Evolutionary conservation across 345 rosid species (phyloP).

Genomic region (Salix purpurea): DNA sequence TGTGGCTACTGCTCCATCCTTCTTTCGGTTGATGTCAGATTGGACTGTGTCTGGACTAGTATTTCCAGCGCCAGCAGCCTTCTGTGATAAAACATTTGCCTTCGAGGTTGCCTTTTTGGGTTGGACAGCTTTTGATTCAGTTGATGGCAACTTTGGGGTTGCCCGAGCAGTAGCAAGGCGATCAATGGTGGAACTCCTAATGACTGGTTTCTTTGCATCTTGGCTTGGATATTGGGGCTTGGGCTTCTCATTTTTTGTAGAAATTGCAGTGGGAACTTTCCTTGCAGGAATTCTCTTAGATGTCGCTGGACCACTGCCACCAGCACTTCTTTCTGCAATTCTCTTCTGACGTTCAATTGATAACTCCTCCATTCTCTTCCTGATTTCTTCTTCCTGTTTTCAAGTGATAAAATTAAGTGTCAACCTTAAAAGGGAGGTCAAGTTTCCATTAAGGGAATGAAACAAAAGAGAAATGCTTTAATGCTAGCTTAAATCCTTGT

Average conservation of each 20-base stretch:
- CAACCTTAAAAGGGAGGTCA: neutral
- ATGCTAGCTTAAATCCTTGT: conserved; percentile 3
- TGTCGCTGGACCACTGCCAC: conserved; percentile 29
- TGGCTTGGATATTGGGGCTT: conserved; percentile 29
- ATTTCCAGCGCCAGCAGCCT: conserved; percentile 26
- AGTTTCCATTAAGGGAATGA: neutral
- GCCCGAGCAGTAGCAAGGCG: conserved; percentile 71
- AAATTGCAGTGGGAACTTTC: conserved; percentile 25
- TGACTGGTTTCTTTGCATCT: conserved; percentile 49
- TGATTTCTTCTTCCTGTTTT: conserved; percentile 79
- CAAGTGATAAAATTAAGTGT: neutral
- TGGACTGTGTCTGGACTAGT: conserved; percentile 33
- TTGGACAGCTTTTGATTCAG: conserved; percentile 37
- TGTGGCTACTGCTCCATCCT: conserved; percentile 29
- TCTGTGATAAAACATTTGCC: conserved; percentile 36
- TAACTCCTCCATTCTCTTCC: conserved; percentile 75
- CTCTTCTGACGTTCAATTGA: conserved; percentile 78
- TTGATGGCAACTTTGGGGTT: conserved; percentile 38
- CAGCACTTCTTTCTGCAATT: conserved; percentile 79
- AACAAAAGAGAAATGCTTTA: neutral
- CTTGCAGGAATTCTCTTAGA: conserved; percentile 42
- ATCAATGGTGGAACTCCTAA: conserved; percentile 80
- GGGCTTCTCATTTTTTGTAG: conserved; percentile 36
- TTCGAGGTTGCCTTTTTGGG: conserved; percentile 42
- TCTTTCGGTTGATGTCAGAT: conserved; percentile 36